phyloP scores from a whole-genome alignment of 495 filamentous ascomycete genomes.

The Aspergillus olivimuriae region DNA sequence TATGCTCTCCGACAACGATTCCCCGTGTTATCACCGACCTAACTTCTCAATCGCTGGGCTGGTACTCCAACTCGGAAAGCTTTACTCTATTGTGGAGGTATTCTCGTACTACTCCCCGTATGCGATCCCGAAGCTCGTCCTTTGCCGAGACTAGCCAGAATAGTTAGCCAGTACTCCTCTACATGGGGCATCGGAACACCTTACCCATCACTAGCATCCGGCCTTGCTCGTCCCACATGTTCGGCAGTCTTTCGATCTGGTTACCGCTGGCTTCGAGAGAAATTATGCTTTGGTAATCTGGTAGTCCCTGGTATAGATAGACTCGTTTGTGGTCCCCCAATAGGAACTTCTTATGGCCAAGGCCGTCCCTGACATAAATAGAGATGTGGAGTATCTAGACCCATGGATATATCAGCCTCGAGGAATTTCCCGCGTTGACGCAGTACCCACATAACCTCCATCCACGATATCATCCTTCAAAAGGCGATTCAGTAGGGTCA shows the following conservation, averaged over 20 bases:
- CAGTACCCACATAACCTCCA: conserved; percentile 17
- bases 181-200: neutral
- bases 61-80: conserved; percentile 17
- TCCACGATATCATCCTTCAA: conserved; percentile 19
- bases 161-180: conserved; percentile 3
- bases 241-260: conserved; percentile 14
- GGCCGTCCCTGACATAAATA: conserved; percentile 13
- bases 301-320: conserved; percentile 13
- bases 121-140: conserved; percentile 8
- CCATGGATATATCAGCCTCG: too few relatives aligned
- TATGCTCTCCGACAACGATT: too few relatives aligned
- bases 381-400: conserved; percentile 20
- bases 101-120: conserved; percentile 11
- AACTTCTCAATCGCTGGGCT: conserved; percentile 2
- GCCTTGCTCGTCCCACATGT: conserved; percentile 15
- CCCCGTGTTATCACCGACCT: too few relatives aligned
- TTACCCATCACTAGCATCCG: conserved; percentile 17
- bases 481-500: conserved; percentile 14
- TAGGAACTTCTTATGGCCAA: conserved; percentile 7
- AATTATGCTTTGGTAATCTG: conserved; percentile 14
- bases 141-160: conserved; percentile 8
- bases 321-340: conserved; percentile 13
- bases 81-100: conserved; percentile 11
- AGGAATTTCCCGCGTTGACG: too few relatives aligned
- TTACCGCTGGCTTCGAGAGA: conserved; percentile 12